Evolutionary conservation across 208 protist species (phyloP), one percentile per base, ranked within the genome.

Genomic region (Novymonas esmeraldas): DNA sequence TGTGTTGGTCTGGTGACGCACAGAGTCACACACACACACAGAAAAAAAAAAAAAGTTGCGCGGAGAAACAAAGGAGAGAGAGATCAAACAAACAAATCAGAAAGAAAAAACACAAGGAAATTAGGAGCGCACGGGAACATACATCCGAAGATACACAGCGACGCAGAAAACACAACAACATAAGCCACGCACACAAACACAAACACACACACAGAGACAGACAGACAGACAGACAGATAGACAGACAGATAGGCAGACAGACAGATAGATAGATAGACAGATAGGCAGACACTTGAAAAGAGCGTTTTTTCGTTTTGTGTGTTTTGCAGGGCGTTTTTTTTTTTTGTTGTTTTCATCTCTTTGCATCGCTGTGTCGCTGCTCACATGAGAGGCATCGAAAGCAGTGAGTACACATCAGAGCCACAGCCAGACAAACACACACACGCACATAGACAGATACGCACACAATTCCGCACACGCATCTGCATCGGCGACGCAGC

Each of bases 191-290:
- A n/a, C 22, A n/a, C 16, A n/a, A 48, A 20, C 6, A 14, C 18
- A 29, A 29, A 9, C 1, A 29, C 49, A 54, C 6, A 34, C 49
- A n/a, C 5, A 54, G 28, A 2, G 49, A 18, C 28, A 11, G 28
- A 51, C 45, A 51, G 22, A 51, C 46, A 26, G 18, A 59, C 26
- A 51, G 10, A 51, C 46, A 51, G n/a, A 50, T 9, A 50, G 2
- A 50, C 14, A 56, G 6, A 55, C 11, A 57, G 1, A 57, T 13
- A 57, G 29, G 39, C 51, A 41, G 16, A 13, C 18, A 20, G n/a
- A 59, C 26, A 51, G 10, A 51, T 20, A 51, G n/a, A 50, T 9
- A 50, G 2, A 50, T 9, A 56, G 6, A 55, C 11, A 57, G 1
- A 57, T 13, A 57, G 29, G 39, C 51, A 41, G 16, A 13, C 18